phyloP scores from a whole-genome alignment of 257 asterid genomes.

The Solanum peruvianum region DNA sequence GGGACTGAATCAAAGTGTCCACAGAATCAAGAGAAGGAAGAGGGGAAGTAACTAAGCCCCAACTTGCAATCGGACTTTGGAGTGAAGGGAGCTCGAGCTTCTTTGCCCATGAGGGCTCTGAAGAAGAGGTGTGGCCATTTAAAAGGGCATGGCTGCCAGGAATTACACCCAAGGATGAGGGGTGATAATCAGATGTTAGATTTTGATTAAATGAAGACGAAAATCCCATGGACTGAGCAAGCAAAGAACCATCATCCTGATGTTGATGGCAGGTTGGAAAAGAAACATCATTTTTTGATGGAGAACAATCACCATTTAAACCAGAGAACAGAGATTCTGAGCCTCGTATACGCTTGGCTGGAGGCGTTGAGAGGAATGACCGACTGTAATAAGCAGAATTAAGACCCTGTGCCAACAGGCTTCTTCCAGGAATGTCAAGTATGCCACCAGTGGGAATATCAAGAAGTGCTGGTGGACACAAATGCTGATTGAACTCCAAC shows the following conservation, averaged over 20 bases:
- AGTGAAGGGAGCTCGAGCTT: slow-evolving; percentile 77
- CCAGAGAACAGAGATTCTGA: slow-evolving; percentile 15
- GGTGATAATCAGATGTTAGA: slow-evolving; percentile 10
- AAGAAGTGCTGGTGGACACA: slow-evolving; percentile 10
- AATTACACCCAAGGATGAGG: slow-evolving; percentile 13
- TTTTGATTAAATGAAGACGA: slow-evolving; percentile 18
- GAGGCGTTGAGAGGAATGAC: slow-evolving; percentile 17
- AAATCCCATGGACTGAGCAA: slow-evolving; percentile 14
- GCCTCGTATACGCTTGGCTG: slow-evolving; percentile 35
- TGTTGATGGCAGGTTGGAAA: slow-evolving; percentile 15
- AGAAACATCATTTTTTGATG: slow-evolving; percentile 1
- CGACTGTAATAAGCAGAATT: slow-evolving; percentile 7
- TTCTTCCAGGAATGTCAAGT: slow-evolving; percentile 21
- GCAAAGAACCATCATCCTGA: slow-evolving; percentile 20
- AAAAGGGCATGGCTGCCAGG: slow-evolving; percentile 30
- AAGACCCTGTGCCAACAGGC: slow-evolving; percentile 20
- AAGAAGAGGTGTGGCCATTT: slow-evolving; percentile 31
- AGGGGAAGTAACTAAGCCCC: slow-evolving; percentile 48
- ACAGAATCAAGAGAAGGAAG: slow-evolving; percentile 34
- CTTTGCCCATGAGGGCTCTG: slow-evolving; percentile 38
- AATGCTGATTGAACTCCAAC: slow-evolving; percentile 16
- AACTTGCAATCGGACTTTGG: slow-evolving; percentile 39
- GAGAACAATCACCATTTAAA: slow-evolving; percentile 1
- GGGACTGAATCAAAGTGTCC: slow-evolving; percentile 27
- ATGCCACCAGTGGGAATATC: slow-evolving; percentile 17